Evolutionary conservation across 2,329 filamentous ascomycete genomes (phyloP).

Genomic region (Ophioceras dolichostomum): DNA sequence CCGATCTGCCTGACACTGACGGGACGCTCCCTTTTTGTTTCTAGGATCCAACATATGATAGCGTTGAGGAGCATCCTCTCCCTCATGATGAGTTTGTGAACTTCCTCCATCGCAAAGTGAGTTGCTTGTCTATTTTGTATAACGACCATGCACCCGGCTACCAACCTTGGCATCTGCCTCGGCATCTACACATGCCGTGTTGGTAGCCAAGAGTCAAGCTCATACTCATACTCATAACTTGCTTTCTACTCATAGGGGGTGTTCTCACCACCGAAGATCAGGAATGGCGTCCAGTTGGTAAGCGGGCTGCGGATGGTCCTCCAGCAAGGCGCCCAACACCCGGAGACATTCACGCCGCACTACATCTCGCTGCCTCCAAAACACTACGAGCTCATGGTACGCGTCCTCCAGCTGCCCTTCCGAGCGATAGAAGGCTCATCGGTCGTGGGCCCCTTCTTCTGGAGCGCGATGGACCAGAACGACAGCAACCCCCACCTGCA

Average conservation of each 20-base stretch:
- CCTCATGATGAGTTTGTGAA: conserved; percentile 44
- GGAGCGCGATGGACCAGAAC: conserved; percentile 43
- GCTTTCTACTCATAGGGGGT: conserved; percentile 28
- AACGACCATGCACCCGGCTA: neutral
- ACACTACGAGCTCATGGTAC: conserved; percentile 43
- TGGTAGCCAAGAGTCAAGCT: too few relatives aligned
- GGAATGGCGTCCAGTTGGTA: conserved; percentile 28
- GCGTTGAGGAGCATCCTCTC: conserved; percentile 37
- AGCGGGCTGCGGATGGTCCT: conserved; percentile 42
- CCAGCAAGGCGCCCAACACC: conserved; percentile 41
- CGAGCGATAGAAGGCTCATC: conserved; percentile 45
- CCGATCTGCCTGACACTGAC: too few relatives aligned
- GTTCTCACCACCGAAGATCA: conserved; percentile 33
- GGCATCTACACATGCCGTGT: too few relatives aligned
- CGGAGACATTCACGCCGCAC: conserved; percentile 44
- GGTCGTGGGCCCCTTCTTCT: conserved; percentile 52
- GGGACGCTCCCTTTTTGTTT: too few relatives aligned
- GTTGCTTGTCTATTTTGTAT: conserved; percentile 10
- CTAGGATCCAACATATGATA: conserved; percentile 21
- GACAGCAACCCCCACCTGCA: conserved; percentile 43
- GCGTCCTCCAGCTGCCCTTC: conserved; percentile 38
- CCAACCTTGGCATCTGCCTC: neutral
- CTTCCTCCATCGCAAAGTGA: conserved; percentile 37
- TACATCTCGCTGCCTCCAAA: conserved; percentile 39
- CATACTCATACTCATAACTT: neutral